phyloP scores from a whole-genome alignment of 192 early-diverging fungal species.

The Thamnidium elegans region DNA sequence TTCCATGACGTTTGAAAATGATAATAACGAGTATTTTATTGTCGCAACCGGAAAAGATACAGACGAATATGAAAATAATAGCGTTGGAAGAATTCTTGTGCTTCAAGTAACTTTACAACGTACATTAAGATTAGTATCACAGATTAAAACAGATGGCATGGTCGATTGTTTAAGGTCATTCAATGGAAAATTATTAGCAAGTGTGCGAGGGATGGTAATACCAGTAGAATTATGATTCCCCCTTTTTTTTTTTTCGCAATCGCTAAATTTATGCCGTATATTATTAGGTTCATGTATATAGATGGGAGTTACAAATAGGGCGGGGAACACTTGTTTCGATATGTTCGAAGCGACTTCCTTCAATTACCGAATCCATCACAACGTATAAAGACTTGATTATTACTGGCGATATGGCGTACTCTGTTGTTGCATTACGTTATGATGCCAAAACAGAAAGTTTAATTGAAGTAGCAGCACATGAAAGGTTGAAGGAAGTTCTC shows the following conservation, averaged over 20 bases:
- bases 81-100: conserved; percentile 73
- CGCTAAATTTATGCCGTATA: neutral
- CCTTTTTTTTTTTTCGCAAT: neutral
- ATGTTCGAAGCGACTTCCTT: conserved; percentile 48
- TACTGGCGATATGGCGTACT: conserved; percentile 83
- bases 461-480: conserved; percentile 62
- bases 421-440: conserved; percentile 63
- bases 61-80: conserved; percentile 62
- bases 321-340: conserved; percentile 3
- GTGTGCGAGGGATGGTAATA: conserved; percentile 56
- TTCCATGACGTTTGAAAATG: conserved; percentile 45
- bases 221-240: neutral
- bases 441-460: conserved; percentile 42
- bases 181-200: conserved; percentile 66
- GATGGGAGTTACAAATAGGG: conserved; percentile 20
- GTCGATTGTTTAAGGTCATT: conserved; percentile 62
- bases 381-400: conserved; percentile 65
- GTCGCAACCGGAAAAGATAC: conserved; percentile 67
- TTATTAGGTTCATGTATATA: conserved; percentile 21
- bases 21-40: conserved; percentile 55
- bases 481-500: conserved; percentile 57
- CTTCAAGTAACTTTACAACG: conserved; percentile 47
- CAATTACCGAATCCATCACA: conserved; percentile 57
- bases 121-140: conserved; percentile 49
- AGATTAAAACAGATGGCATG: conserved; percentile 54